These are phyloP conservation scores for Kluyveromyces lactis DNA, from an alignment of 805 yeast species.

Conservation along the genomic window DNA sequence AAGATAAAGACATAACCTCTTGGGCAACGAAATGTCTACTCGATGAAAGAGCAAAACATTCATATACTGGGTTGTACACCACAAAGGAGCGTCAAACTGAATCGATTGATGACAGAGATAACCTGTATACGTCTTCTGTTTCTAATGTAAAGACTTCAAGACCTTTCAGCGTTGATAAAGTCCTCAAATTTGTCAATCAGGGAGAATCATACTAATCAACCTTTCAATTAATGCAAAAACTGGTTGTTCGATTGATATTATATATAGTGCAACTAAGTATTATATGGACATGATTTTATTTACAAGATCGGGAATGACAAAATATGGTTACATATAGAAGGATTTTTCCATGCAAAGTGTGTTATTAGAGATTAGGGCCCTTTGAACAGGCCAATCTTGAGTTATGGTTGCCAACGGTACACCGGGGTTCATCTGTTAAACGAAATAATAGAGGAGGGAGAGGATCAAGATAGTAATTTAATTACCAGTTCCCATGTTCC, in stretches of 20 bases:
- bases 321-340: not conserved
- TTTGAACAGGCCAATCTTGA: no score
- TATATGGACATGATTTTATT: slow-evolving; percentile 2
- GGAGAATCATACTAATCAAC: slow-evolving; percentile 24
- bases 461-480: slow-evolving; percentile 38
- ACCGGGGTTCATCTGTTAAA: no score
- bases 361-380: not conserved
- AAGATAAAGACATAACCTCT: slow-evolving; percentile 59
- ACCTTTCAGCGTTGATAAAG: slow-evolving; percentile 31
- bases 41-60: slow-evolving; percentile 44
- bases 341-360: no score
- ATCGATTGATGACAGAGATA: slow-evolving; percentile 5
- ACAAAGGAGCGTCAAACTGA: slow-evolving; percentile 36
- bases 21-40: slow-evolving; percentile 58
- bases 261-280: not conserved
- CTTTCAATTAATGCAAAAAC: not conserved
- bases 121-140: slow-evolving; percentile 11
- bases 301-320: slow-evolving; percentile 6
- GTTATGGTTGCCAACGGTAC: no score
- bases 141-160: slow-evolving; percentile 16
- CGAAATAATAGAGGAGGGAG: no score
- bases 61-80: slow-evolving; percentile 53
- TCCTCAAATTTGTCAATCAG: slow-evolving; percentile 38
- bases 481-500: slow-evolving; percentile 95
- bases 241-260: not conserved